Percentiles rank a stretch among this genome's conserved stretches.
Evolutionary conservation across 768 basidiomycete species (phyloP).

Genomic region (Boletus reticulatus): DNA sequence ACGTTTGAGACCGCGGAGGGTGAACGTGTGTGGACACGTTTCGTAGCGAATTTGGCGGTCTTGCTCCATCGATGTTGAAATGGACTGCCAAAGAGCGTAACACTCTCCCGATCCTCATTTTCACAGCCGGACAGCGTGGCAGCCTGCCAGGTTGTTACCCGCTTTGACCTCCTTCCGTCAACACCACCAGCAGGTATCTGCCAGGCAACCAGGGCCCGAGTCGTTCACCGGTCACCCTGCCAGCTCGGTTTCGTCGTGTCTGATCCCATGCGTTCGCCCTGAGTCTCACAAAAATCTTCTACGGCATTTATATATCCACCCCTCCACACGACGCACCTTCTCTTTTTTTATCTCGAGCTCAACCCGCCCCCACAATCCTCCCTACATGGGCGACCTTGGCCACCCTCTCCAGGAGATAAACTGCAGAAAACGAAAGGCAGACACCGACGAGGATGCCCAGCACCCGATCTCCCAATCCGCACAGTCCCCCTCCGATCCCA

Average conservation of each 20-base stretch:
- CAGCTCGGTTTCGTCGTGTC: constrained; percentile 27
- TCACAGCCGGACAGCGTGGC: constrained; percentile 31
- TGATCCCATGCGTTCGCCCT: constrained; percentile 32
- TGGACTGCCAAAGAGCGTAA: constrained; percentile 25
- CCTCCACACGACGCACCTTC: constrained; percentile 6
- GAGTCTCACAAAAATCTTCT: constrained; percentile 26
- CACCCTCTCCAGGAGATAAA: constrained; percentile 47
- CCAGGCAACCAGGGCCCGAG: constrained; percentile 28
- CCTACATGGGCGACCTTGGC: constrained; percentile 60
- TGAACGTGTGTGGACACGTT: constrained; percentile 23
- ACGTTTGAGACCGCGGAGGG: constrained; percentile 8
- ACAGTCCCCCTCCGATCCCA: constrained; percentile 27
- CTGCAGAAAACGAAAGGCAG: constrained; percentile 70
- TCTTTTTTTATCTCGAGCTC: constrained; percentile 12
- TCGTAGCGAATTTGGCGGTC: constrained; percentile 7
- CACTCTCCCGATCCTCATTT: constrained; percentile 18
- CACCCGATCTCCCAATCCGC: constrained; percentile 34
- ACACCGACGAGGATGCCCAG: constrained; percentile 42
- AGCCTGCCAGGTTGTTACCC: constrained; percentile 28
- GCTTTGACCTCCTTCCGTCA: constrained; percentile 23
- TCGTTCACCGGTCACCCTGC: constrained; percentile 1
- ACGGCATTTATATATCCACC: constrained; percentile 33
- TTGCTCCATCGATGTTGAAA: constrained; percentile 13
- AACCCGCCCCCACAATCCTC: constrained; percentile 18
- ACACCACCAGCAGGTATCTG: constrained; percentile 19